These are phyloP conservation scores for Neobulgaria alba DNA, from an alignment of 2,329 filamentous ascomycete genomes.

Conservation along the genomic window DNA sequence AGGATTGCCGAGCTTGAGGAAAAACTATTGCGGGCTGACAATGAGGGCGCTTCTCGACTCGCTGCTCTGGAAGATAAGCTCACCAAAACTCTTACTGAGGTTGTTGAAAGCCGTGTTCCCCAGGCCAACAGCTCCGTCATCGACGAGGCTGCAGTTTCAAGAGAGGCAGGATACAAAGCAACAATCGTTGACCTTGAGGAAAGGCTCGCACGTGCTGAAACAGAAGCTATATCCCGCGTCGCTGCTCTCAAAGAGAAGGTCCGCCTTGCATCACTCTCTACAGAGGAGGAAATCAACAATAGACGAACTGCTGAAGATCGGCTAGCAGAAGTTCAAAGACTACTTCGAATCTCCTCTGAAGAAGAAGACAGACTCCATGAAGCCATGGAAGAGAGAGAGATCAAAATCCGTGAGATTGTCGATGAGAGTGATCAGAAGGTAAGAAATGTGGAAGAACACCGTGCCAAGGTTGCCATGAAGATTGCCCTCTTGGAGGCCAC, in stretches of 20 bases:
- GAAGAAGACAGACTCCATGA: slow-evolving; percentile 62
- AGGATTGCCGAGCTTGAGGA: slow-evolving; percentile 58
- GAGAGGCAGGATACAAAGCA: slow-evolving; percentile 15
- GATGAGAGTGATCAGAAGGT: slow-evolving; percentile 64
- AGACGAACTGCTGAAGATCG: slow-evolving; percentile 64
- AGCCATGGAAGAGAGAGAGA: slow-evolving; percentile 58
- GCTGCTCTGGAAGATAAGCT: slow-evolving; percentile 48
- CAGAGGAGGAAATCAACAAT: slow-evolving; percentile 53
- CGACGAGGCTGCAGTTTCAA: slow-evolving; percentile 30
- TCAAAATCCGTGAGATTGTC: slow-evolving; percentile 56
- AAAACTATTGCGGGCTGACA: slow-evolving; percentile 55
- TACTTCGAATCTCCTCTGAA: slow-evolving; percentile 61
- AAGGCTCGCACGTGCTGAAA: slow-evolving; percentile 55
- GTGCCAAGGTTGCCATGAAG: slow-evolving; percentile 49
- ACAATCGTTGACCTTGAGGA: slow-evolving; percentile 58
- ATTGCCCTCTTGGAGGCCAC: slow-evolving; percentile 60
- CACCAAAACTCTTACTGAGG: slow-evolving; percentile 34
- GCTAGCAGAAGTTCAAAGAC: slow-evolving; percentile 61
- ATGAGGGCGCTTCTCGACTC: slow-evolving; percentile 4
- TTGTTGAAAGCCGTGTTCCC: slow-evolving; percentile 25
- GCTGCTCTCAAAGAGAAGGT: slow-evolving; percentile 62
- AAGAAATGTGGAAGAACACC: slow-evolving; percentile 47
- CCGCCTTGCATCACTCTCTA: slow-evolving; percentile 50
- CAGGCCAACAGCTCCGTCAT: slow-evolving; percentile 33
- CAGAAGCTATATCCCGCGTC: slow-evolving; percentile 3